Conservation (phyloP, 352 stramenopile genomes). For the Phytophthora colocasiae region DNA sequence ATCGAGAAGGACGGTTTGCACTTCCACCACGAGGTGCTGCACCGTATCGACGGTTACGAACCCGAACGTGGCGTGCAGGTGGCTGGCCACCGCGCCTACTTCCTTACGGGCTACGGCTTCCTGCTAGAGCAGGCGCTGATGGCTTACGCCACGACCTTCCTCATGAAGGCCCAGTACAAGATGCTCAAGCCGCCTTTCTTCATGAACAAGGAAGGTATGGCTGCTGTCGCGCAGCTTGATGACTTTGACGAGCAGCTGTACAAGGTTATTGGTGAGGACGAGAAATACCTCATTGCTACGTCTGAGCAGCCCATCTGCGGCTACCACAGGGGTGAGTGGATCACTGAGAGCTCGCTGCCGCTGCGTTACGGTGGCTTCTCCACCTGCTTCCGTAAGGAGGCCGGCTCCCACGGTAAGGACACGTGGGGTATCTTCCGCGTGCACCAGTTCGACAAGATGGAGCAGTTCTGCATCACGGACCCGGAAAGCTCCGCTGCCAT, state of each 20-base stretch:
- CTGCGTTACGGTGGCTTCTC: constrained; percentile 96
- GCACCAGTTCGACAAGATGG: constrained; percentile 99
- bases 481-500: constrained; percentile 94
- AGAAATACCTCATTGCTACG: constrained; percentile 99
- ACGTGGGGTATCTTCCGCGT: constrained; percentile 99
- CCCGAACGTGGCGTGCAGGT: constrained; percentile 95
- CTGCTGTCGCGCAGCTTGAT: constrained; percentile 97
- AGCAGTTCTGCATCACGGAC: constrained; percentile 98
- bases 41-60: constrained; percentile 99
- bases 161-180: constrained; percentile 96
- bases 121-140: constrained; percentile 99
- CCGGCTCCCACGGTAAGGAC: constrained; percentile 98
- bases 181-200: constrained; percentile 99
- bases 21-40: constrained; percentile 97
- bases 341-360: constrained; percentile 83
- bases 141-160: constrained; percentile 98
- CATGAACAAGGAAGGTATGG: constrained; percentile 99
- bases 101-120: constrained; percentile 98
- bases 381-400: constrained; percentile 99
- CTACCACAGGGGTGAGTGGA: constrained; percentile 96
- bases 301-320: constrained; percentile 99
- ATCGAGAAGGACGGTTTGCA: constrained; percentile 86
- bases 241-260: constrained; percentile 99
- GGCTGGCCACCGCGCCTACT: constrained; percentile 98
- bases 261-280: constrained; percentile 97